Percentiles rank a stretch among this genome's conserved stretches.
phyloP scores from a whole-genome alignment of 805 yeast genomes.

The Candida khao-thaluensis region DNA sequence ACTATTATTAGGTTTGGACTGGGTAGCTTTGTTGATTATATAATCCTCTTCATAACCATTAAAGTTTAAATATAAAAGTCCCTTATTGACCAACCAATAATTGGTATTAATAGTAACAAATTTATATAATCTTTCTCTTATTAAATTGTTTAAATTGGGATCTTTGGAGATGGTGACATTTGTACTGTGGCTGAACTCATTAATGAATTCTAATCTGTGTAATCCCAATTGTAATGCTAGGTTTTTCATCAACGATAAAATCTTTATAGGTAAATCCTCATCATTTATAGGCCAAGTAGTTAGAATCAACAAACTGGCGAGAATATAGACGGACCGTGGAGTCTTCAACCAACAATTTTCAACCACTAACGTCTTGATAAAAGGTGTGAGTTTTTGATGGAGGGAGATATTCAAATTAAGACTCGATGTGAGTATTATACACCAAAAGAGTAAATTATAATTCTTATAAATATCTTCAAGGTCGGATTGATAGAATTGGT shows the following conservation, averaged over 20 bases:
- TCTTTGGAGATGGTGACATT: conserved; percentile 24
- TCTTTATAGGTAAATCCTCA: conserved; percentile 33
- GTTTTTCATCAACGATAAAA: conserved; percentile 37
- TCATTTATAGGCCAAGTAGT: conserved; percentile 44
- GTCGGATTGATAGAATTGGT: conserved; percentile 19
- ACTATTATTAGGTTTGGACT: not conserved
- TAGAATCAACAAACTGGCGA: conserved; percentile 39
- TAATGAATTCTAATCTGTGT: conserved; percentile 40
- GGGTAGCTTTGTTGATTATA: conserved; percentile 34
- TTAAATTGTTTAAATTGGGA: conserved; percentile 30
- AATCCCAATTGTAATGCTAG: conserved; percentile 43
- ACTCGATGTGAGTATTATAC: conserved; percentile 35
- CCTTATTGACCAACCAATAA: conserved; percentile 42
- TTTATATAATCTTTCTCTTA: conserved; percentile 43
- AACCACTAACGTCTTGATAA: conserved; percentile 39
- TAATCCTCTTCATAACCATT: conserved; percentile 37
- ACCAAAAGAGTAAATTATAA: conserved; percentile 41
- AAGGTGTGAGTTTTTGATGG: conserved; percentile 28
- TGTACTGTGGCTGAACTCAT: conserved; percentile 41
- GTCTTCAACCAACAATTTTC: conserved; percentile 44
- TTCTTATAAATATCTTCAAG: conserved; percentile 22
- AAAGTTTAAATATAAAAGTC: conserved; percentile 32
- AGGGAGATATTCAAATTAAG: conserved; percentile 20
- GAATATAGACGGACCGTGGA: conserved; percentile 42
- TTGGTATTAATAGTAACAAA: conserved; percentile 42